Evolutionary conservation across 768 basidiomycete genomes (phyloP).

Genomic region (Gymnopilus junonius): DNA sequence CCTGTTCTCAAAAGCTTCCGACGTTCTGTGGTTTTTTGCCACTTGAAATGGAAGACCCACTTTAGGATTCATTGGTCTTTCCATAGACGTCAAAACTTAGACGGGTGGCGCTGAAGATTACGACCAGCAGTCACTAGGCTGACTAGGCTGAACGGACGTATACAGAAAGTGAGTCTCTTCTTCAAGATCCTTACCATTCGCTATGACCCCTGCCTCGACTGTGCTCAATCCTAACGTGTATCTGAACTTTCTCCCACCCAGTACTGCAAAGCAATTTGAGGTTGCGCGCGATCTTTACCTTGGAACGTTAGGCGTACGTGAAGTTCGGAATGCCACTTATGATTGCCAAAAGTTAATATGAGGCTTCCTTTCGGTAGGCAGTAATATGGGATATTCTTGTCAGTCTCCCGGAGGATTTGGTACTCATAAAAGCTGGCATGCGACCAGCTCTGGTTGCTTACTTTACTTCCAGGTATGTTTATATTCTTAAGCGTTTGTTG

Average conservation of each 20-base stretch:
- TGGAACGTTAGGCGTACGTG: constrained; percentile 27
- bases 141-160: neutral
- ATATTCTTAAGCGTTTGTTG: neutral
- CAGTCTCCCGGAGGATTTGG: constrained; percentile 30
- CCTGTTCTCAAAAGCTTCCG: neutral
- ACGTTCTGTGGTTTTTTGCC: neutral
- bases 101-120: constrained; percentile 3
- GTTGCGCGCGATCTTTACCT: constrained; percentile 28
- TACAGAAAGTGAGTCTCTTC: neutral
- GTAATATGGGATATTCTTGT: constrained; percentile 37
- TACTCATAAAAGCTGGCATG: constrained; percentile 21
- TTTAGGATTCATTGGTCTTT: neutral
- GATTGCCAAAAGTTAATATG: neutral
- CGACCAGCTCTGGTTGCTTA: constrained; percentile 28
- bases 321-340: neutral
- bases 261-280: constrained; percentile 26
- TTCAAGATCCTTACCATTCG: neutral
- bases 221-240: constrained; percentile 29
- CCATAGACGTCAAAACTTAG: neutral
- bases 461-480: constrained; percentile 34
- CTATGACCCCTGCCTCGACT: constrained; percentile 4
- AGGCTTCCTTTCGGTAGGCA: constrained; percentile 19
- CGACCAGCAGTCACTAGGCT: neutral
- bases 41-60: neutral
- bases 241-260: constrained; percentile 30